Base-by-base conservation (phyloP, 2,329 filamentous ascomycete genomes). In the Talaromyces sp. region DNA sequence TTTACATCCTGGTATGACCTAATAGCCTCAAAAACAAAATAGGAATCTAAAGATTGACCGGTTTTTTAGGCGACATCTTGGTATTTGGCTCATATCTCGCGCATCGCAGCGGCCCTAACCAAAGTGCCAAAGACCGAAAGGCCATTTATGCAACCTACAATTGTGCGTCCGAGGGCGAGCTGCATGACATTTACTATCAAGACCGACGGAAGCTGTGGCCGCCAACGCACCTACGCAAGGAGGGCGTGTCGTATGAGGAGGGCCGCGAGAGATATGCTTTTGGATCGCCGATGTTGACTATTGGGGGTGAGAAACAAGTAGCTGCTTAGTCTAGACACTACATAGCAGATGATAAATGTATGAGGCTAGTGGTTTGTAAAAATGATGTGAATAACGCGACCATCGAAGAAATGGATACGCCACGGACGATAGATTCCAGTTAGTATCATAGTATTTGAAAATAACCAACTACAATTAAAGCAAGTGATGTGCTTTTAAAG, bases 81-180 rank as follows among this genome's bases (percentile, higher is more conserved):
- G 65, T 78, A 13, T 78, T 77, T 50, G 75, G 76, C 1, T 75
- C 71, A 7, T 76, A 77, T 59, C 65, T 77, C 13, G 76, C 75
- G 2, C 75, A 78, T 64, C 69, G 74, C 4, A 74, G 71, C 55
- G 73, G 70, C 13, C 59, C 69, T 31, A 77, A 78, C 59, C 64
- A 60, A 17, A 77, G 75, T 56, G 61, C 52, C 1, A 69, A 69
- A 56, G 68, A 75, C 51, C 70, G 77, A 1, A 70, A 70, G 49
- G 76, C 75, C 8, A 69, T 79, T 26, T 79, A 79, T 62, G 75
- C 77, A 2, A 79, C 77, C 0, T 79, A 78, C 63, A 76, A 78
- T 59, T 71, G 69, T 54, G 68, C 68, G 6, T 63, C 64, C 0
- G 77, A 79, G 57, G 77, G 77, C 1, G 71, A 77, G 62, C 64